phyloP scores from a whole-genome alignment of 495 filamentous ascomycete genomes.

The Neurospora sp. region DNA sequence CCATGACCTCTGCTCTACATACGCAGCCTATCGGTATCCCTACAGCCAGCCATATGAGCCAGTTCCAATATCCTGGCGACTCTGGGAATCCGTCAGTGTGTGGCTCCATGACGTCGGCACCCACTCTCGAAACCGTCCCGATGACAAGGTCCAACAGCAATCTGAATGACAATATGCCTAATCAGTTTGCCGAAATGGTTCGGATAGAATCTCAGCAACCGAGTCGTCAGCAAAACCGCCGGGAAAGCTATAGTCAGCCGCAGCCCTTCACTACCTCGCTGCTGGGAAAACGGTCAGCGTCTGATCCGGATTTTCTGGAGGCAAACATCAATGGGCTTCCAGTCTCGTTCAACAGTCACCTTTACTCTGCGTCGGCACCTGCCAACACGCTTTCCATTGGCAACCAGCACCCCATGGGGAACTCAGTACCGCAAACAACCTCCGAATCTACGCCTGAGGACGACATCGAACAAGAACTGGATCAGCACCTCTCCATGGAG shows the following conservation, averaged over 20 bases:
- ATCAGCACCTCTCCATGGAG: slow-evolving; percentile 28
- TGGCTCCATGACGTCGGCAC: slow-evolving; percentile 36
- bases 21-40: slow-evolving; percentile 15
- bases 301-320: slow-evolving; percentile 20
- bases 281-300: slow-evolving; percentile 23
- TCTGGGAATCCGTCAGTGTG: slow-evolving; percentile 24
- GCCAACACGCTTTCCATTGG: slow-evolving; percentile 12
- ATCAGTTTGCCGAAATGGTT: slow-evolving; percentile 32
- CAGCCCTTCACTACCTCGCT: slow-evolving; percentile 11
- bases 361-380: slow-evolving; percentile 22
- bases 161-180: slow-evolving; percentile 27
- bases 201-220: slow-evolving; percentile 34
- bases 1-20: background rate
- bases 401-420: slow-evolving; percentile 27
- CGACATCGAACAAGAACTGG: slow-evolving; percentile 2
- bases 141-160: slow-evolving; percentile 37
- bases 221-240: slow-evolving; percentile 13
- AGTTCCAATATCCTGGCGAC: slow-evolving; percentile 5
- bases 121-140: slow-evolving; percentile 31
- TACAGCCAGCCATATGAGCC: slow-evolving; percentile 3
- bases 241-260: slow-evolving; percentile 17
- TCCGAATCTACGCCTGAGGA: slow-evolving; percentile 10
- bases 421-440: slow-evolving; percentile 22
- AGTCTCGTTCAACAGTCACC: slow-evolving; percentile 13
- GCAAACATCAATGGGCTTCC: slow-evolving; percentile 24